phyloP scores from a whole-genome alignment of 1,284 basidiomycete genomes.

The Flammula alnicola region DNA sequence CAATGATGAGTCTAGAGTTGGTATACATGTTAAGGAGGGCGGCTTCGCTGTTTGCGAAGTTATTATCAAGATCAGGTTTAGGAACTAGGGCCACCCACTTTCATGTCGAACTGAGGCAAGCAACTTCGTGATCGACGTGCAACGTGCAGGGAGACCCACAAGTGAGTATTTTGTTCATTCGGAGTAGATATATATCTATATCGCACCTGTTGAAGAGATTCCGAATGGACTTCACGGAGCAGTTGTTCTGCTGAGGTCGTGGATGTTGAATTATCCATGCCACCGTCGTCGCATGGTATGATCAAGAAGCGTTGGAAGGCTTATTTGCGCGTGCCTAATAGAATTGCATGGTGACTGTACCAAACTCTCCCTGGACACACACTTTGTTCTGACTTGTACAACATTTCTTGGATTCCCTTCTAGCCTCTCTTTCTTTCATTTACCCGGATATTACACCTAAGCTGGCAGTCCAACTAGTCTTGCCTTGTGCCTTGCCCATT shows the following conservation, averaged over 20 bases:
- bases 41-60: not conserved
- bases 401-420: constrained; percentile 5
- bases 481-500: not conserved
- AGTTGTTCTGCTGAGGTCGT: constrained; percentile 21
- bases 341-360: no score
- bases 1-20: constrained; percentile 11
- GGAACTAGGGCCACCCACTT: constrained; percentile 15
- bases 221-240: constrained; percentile 22
- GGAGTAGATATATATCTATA: no score
- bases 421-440: constrained; percentile 8
- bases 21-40: not conserved
- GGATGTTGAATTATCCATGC: constrained; percentile 8
- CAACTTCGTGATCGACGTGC: no score
- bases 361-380: not conserved
- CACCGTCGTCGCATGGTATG: constrained; percentile 9
- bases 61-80: not conserved
- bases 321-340: constrained; percentile 5
- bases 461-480: not conserved
- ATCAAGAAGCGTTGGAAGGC: constrained; percentile 9
- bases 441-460: not conserved
- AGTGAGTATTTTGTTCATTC: no score
- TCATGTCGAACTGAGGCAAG: constrained; percentile 37
- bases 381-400: constrained; percentile 9
- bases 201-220: constrained; percentile 27
- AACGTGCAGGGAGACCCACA: no score